Evolutionary conservation across 1,284 basidiomycete genomes (phyloP).

Genomic region (Pulchroboletus neoregius): DNA sequence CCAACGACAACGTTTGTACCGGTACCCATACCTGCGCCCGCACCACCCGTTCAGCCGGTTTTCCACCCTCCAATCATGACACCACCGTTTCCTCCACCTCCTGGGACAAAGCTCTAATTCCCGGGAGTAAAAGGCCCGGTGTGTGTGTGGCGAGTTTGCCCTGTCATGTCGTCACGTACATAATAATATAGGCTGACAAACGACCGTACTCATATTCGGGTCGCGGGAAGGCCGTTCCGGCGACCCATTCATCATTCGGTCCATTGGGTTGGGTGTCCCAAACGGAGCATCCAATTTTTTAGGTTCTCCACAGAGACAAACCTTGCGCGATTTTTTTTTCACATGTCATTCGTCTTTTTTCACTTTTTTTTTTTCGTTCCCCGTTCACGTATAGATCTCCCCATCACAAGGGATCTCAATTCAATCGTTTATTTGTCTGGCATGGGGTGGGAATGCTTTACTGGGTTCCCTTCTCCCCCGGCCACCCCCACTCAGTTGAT

Average conservation of each 20-base stretch:
- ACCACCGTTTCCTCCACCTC: conserved; percentile 29
- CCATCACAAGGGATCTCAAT: too few relatives aligned
- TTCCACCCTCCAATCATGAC: conserved; percentile 34
- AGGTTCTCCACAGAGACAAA: too few relatives aligned
- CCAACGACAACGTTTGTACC: conserved; percentile 13
- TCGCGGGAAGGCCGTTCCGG: conserved; percentile 16
- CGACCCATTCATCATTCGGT: neutral
- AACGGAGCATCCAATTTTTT: too few relatives aligned
- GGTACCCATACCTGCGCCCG: conserved; percentile 25
- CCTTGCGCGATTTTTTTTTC: too few relatives aligned
- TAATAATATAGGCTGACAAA: conserved; percentile 9
- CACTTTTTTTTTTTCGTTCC: neutral
- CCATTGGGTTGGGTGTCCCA: neutral
- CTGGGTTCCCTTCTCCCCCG: too few relatives aligned
- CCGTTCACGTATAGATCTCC: too few relatives aligned
- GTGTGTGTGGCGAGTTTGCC: too few relatives aligned
- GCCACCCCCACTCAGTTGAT: too few relatives aligned
- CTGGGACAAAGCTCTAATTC: conserved; percentile 32
- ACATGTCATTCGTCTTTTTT: neutral
- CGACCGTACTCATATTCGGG: conserved; percentile 1
- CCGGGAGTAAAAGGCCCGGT: neutral
- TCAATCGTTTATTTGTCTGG: too few relatives aligned
- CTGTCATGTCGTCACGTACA: conserved; percentile 28
- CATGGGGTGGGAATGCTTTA: too few relatives aligned
- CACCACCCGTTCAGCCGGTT: conserved; percentile 19